Percentiles rank a stretch among this genome's conserved stretches.
Conservation (phyloP, 768 basidiomycete species). For the Leccinum arenicola region DNA sequence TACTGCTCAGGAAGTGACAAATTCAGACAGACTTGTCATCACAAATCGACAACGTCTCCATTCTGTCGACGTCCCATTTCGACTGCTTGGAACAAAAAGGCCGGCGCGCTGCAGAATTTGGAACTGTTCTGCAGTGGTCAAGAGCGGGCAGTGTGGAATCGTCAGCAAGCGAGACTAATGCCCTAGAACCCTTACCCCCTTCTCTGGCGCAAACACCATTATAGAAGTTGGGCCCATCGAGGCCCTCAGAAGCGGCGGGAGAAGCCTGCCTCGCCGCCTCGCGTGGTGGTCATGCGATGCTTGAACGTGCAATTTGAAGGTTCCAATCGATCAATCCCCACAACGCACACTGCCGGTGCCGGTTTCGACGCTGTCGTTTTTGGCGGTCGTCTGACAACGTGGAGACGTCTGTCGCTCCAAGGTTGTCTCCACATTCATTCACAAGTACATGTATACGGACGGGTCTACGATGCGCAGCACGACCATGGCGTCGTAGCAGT, state of each 20-base stretch:
- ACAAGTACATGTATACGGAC: not conserved
- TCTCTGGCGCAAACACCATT: not conserved
- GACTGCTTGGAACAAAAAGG: not conserved
- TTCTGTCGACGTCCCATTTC: not conserved
- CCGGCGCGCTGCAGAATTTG: not conserved
- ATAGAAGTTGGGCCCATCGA: not conserved
- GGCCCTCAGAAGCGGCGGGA: not conserved
- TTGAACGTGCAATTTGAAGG: not conserved
- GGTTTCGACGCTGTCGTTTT: not conserved
- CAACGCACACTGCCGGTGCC: not conserved
- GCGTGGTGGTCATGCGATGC: constrained; percentile 13
- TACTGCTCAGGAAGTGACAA: not conserved
- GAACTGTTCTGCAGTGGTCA: not conserved
- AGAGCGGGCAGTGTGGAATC: not conserved
- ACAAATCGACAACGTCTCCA: not conserved
- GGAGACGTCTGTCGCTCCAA: not conserved
- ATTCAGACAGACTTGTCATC: not conserved
- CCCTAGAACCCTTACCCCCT: not conserved
- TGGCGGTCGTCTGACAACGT: not conserved
- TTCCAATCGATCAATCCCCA: not conserved
- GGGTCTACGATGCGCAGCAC: not conserved
- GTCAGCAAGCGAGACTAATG: not conserved
- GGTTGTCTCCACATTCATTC: not conserved
- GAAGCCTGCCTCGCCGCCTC: constrained; percentile 4
- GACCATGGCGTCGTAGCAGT: not conserved